Evolutionary conservation across 2,329 filamentous ascomycete species (phyloP), one percentile per base, ranked within the genome.

Genomic region (Penicillium sp.): DNA sequence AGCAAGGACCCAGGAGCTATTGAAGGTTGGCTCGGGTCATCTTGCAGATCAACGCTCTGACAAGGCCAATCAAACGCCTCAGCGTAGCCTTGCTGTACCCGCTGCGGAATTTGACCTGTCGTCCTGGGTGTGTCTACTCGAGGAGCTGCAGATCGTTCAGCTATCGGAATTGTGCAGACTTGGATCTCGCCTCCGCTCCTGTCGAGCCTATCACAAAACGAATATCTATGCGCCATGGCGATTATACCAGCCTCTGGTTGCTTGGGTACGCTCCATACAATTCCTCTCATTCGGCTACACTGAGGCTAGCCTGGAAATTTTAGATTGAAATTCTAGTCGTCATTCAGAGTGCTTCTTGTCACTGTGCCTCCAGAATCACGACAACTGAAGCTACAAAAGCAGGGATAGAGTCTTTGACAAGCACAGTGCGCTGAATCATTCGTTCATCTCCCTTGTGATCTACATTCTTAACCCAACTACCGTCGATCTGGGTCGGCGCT

Each of bases 381-480:
- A 39, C 9, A 39, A 28, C 15, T 4, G 4, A 18, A 12, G 21
- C 8, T 31, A 21, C 18, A 36, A 49, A 47, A 34, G 28, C 26
- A 54, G 31, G 41, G 29, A 51, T 43, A 24, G 38, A 26, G 28
- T 26, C 16, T 23, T n/a, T 28, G 18, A 31, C 16, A 36, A 31
- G 6, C 38, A n/a, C 24, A 23, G 6, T 28, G 12, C 31, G 18
- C 33, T 26, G 10, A 26, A 16, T 2, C 15, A 31, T 36, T 42
- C 15, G 38, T 48, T 42, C 15, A 42, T 48, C 23, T 34, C 21
- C n/a, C 42, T 48, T 31, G 44, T 18, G 60, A 62, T 60, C 48
- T 55, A 51, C 61, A 64, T 64, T 64, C 61, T 58, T 49, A 53
- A 53, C 21, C 41, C 36, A 60, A 55, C 58, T 58, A 55, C 51